These are phyloP conservation scores for Heracleum sosnowskyi DNA, from an alignment of 129 eudicot species.

Conservation along the genomic window DNA sequence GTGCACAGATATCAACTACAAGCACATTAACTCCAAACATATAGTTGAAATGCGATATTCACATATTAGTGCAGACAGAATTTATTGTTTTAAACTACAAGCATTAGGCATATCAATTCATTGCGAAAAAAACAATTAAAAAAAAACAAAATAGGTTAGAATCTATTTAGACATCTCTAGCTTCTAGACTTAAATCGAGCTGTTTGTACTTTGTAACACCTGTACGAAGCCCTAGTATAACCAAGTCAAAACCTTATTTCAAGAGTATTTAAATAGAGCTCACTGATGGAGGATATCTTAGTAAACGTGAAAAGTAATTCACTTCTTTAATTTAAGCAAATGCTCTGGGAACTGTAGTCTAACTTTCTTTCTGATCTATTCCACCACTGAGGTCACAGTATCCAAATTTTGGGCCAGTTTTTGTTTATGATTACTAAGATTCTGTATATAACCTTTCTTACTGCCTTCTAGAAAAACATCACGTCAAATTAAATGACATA, in stretches of 20 bases:
- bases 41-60: not conserved
- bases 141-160: not conserved
- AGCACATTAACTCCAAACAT: no score
- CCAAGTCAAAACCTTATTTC: not conserved
- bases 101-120: not conserved
- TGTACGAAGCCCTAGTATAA: not conserved
- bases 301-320: not conserved
- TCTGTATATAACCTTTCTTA: not conserved
- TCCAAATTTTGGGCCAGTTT: not conserved
- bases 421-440: not conserved
- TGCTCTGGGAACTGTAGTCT: not conserved
- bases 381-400: not conserved
- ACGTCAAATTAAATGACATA: not conserved
- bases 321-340: not conserved
- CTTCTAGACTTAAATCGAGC: not conserved
- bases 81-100: not conserved
- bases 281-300: not conserved
- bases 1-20: no score
- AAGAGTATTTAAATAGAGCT: not conserved
- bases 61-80: not conserved
- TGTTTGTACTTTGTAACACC: not conserved
- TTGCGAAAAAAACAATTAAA: not conserved
- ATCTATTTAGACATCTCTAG: not conserved
- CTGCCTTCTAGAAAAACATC: not conserved
- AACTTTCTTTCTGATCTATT: not conserved